Conservation (phyloP, 2,329 filamentous ascomycete species). For the Neonectria coccinea region DNA sequence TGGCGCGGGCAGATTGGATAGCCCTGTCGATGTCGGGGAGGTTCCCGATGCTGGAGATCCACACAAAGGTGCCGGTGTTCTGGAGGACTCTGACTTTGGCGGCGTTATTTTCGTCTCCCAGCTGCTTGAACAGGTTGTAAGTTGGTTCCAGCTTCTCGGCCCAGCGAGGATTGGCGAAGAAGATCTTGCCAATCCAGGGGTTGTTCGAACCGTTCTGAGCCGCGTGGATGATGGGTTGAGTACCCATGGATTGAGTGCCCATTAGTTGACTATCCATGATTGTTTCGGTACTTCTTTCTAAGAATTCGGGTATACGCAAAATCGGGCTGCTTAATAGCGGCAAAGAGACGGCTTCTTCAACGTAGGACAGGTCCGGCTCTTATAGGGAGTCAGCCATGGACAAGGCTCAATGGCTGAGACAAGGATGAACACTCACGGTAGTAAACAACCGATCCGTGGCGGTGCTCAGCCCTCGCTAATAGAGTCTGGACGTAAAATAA, state of each 20-base stretch:
- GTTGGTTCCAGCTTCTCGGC: slow-evolving; percentile 16
- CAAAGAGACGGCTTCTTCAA: background rate
- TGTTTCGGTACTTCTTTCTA: background rate
- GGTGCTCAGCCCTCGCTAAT: slow-evolving; percentile 3
- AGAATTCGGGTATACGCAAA: background rate
- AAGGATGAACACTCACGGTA: slow-evolving; percentile 9
- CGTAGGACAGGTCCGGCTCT: background rate
- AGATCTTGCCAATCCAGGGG: slow-evolving; percentile 15
- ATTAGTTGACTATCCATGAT: background rate
- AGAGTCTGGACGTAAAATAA: slow-evolving; percentile 9
- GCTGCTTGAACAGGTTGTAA: slow-evolving; percentile 5
- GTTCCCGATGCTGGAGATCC: slow-evolving; percentile 12
- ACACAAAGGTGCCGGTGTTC: slow-evolving; percentile 22
- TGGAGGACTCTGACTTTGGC: slow-evolving; percentile 18
- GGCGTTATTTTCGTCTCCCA: slow-evolving; percentile 11
- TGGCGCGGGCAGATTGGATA: slow-evolving; percentile 10
- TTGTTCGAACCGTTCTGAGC: background rate
- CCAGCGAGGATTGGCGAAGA: slow-evolving; percentile 21
- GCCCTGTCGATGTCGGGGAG: slow-evolving; percentile 23
- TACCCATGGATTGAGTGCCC: background rate
- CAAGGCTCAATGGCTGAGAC: background rate
- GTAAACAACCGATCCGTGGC: background rate
- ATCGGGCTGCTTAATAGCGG: background rate
- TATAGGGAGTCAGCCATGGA: background rate
- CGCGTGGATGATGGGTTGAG: background rate